phyloP scores from a whole-genome alignment of 345 rosid genomes.

The Crucihimalaya himalaica region DNA sequence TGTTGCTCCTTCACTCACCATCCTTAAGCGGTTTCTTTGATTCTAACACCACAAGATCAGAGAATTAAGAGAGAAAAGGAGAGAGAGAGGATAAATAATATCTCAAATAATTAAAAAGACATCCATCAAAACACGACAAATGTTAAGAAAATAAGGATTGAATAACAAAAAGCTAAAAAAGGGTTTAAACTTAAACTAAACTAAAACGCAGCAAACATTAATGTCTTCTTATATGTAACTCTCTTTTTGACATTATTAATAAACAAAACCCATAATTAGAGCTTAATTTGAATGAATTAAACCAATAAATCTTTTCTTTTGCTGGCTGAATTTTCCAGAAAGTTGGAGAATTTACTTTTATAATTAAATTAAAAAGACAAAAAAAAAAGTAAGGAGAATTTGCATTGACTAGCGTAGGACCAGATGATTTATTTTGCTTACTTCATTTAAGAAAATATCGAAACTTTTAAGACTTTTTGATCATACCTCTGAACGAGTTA shows the following conservation, averaged over 20 bases:
- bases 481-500: conserved; percentile 20
- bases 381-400: background rate
- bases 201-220: conserved; percentile 18
- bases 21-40: conserved; percentile 26
- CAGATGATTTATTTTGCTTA: background rate
- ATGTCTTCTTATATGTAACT: background rate
- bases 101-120: background rate
- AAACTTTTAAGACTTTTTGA: background rate
- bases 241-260: background rate
- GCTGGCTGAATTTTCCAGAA: background rate
- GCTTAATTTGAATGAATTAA: background rate
- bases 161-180: background rate
- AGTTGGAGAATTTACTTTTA: background rate
- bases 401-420: conserved; percentile 16
- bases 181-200: background rate
- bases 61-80: background rate
- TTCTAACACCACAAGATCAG: conserved; percentile 19
- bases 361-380: background rate
- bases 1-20: conserved; percentile 14
- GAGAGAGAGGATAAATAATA: background rate
- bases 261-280: background rate
- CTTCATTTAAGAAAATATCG: background rate
- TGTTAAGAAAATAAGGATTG: background rate
- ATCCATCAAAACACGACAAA: conserved; percentile 23
- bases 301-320: background rate